Evolutionary conservation across 1,139 yeast species (phyloP), one percentile per base, ranked within the genome.

Genomic region (Yamadazyma sp.): DNA sequence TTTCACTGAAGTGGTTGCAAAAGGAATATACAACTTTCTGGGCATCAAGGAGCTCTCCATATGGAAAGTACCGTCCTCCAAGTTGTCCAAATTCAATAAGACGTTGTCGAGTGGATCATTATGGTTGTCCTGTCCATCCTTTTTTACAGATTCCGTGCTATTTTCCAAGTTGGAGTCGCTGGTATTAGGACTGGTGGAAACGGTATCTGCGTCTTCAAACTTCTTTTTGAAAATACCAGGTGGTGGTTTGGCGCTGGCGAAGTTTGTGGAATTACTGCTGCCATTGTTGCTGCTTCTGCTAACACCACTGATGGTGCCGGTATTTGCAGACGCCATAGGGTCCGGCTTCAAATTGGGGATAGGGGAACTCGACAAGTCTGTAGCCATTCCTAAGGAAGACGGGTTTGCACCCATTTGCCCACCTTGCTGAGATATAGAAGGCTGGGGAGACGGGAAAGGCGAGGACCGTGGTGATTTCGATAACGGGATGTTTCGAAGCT

Each of bases 31-130:
- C 23, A 85, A 56, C 15, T 80, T 72, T 43, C 94, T 67, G 12
- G 94, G 92, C 27, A 82, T 70, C 39, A 78, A 63, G 25, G 81
- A 61, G 1, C 86, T 82, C 45, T 81, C 87, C 70, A 71, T 63
- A 33, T 48, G 51, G 43, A 66, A 68, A 6, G 57, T 55, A 1
- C 62, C 64, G 39, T 54, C 52, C 39, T 65, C 67, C 12, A 59
- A 50, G 39, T 61, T 56, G n/a, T 69, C 71, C 47, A 69, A 66
- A 42, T 68, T 58, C 29, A 69, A 54, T 22, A 70, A 51, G 3
- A 61, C 56, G 41, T 63, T 64, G 30, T 59, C 60, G 35, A 61
- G 58, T 5, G 56, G 44, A 16, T 27, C 29, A 15, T 15, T 14
- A 6, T 27, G 10, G 12, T 34, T 20, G 13, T 11, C 26, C 8